Percentiles rank a stretch among this genome's conserved stretches.
Conservation (phyloP, 2,329 filamentous ascomycete genomes). For the Phaeosphaeria sp. region DNA sequence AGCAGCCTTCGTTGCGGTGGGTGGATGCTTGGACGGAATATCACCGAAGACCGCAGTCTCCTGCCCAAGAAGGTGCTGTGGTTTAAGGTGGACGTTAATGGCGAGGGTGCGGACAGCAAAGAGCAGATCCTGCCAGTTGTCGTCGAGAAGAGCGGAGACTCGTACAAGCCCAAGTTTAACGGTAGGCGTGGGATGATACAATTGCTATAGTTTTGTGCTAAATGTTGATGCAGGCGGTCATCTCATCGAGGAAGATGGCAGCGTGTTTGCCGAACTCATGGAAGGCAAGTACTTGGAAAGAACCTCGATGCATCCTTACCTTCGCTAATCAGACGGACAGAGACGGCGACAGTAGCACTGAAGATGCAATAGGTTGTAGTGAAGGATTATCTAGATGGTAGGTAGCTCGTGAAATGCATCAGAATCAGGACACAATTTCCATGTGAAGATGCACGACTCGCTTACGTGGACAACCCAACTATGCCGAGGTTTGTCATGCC, state of each 20-base stretch:
- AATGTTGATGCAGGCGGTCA: slow-evolving; percentile 7
- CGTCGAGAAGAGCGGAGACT: slow-evolving; percentile 22
- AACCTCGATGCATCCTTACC: neutral
- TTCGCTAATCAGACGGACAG: slow-evolving; percentile 9
- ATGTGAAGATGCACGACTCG: slow-evolving; percentile 12
- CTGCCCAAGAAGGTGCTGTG: slow-evolving; percentile 32
- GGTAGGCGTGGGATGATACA: slow-evolving; percentile 8
- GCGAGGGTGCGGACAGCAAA: slow-evolving; percentile 5
- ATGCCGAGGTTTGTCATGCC: slow-evolving; percentile 8
- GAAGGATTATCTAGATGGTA: neutral
- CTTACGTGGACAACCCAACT: neutral
- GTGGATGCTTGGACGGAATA: slow-evolving; percentile 27
- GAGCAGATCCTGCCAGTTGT: slow-evolving; percentile 19
- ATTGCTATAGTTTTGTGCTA: neutral
- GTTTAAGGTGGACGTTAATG: slow-evolving; percentile 19
- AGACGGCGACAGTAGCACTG: slow-evolving; percentile 10
- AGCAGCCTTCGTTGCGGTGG: slow-evolving; percentile 24
- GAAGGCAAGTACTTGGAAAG: slow-evolving; percentile 14
- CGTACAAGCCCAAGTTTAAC: slow-evolving; percentile 24
- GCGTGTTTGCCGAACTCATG: slow-evolving; percentile 23
- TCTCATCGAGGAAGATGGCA: slow-evolving; percentile 21
- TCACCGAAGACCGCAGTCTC: slow-evolving; percentile 29
- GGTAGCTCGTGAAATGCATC: neutral
- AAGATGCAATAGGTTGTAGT: slow-evolving; percentile 10
- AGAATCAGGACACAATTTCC: neutral